A percentile compares a stretch with the other conserved stretches of the same genome.
These are phyloP conservation scores for Gentiana straminea DNA, from an alignment of 257 asterid species.

Conservation along the genomic window DNA sequence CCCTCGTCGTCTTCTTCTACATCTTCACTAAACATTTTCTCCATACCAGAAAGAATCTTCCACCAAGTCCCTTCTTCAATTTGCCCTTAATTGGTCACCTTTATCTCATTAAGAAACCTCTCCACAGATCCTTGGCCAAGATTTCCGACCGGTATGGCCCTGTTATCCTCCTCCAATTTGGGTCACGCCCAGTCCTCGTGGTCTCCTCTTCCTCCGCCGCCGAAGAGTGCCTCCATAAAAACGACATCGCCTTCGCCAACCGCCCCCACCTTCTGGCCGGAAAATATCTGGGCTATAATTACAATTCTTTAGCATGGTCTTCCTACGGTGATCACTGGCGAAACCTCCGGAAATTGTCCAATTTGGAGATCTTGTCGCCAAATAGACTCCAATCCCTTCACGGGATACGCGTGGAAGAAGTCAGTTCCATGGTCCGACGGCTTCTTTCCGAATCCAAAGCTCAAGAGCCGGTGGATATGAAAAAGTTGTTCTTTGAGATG, in stretches of 20 bases:
- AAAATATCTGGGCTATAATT: slow-evolving; percentile 38
- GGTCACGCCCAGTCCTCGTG: slow-evolving; percentile 54
- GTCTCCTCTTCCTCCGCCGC: slow-evolving; percentile 63
- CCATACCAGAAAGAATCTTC: slow-evolving; percentile 28
- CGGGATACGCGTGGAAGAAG: slow-evolving; percentile 45
- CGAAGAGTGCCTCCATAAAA: slow-evolving; percentile 48
- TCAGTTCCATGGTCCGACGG: slow-evolving; percentile 26
- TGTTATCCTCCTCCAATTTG: slow-evolving; percentile 42
- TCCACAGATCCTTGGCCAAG: slow-evolving; percentile 36
- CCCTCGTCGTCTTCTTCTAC: slow-evolving; percentile 26
- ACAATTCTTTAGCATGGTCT: slow-evolving; percentile 39
- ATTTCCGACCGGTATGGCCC: slow-evolving; percentile 48
- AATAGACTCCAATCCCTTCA: slow-evolving; percentile 46
- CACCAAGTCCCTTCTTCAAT: slow-evolving; percentile 44
- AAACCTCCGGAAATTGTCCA: slow-evolving; percentile 39
- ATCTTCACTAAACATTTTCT: slow-evolving; percentile 29
- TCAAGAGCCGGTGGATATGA: slow-evolving; percentile 32
- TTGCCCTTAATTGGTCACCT: slow-evolving; percentile 63
- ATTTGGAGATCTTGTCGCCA: slow-evolving; percentile 42
- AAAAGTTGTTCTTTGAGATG: slow-evolving; percentile 21
- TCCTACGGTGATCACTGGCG: slow-evolving; percentile 64
- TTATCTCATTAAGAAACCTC: slow-evolving; percentile 44
- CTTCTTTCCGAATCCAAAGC: slow-evolving; percentile 10
- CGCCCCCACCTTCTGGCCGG: slow-evolving; percentile 48
- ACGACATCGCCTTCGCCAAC: slow-evolving; percentile 50